These are phyloP conservation scores for Amaranthus cruentus DNA, from an alignment of 148 eudicot genomes.

Conservation along the genomic window DNA sequence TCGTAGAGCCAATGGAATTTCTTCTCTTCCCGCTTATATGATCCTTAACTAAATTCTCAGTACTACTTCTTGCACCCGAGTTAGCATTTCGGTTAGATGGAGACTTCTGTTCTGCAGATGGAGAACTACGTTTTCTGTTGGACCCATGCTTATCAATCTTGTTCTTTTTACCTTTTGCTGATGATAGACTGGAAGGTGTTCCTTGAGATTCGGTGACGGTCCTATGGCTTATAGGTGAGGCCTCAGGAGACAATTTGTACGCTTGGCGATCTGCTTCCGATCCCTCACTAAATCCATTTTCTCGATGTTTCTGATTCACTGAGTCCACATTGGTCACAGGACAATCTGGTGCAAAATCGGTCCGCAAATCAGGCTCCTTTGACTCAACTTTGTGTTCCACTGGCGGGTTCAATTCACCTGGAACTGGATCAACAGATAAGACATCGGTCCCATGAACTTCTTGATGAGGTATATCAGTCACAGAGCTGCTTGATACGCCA, in stretches of 20 bases:
- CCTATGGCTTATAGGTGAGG: constrained; percentile 59
- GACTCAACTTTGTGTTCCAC: constrained; percentile 35
- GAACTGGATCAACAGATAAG: constrained; percentile 18
- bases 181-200: constrained; percentile 75
- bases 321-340: constrained; percentile 24
- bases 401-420: constrained; percentile 27
- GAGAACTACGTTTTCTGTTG: constrained; percentile 44
- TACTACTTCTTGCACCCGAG: constrained; percentile 53
- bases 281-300: constrained; percentile 6
- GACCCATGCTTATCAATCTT: constrained; percentile 48
- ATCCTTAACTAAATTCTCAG: constrained; percentile 61
- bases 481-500: constrained; percentile 4
- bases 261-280: constrained; percentile 21
- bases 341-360: constrained; percentile 14
- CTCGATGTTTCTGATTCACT: constrained; percentile 29
- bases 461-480: constrained; percentile 32
- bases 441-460: constrained; percentile 22
- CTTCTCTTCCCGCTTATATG: constrained; percentile 60
- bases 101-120: constrained; percentile 47
- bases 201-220: constrained; percentile 57
- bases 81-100: constrained; percentile 42
- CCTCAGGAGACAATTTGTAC: constrained; percentile 44
- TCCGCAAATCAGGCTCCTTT: constrained; percentile 24
- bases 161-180: constrained; percentile 52
- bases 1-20: constrained; percentile 65